Percentiles rank a stretch among this genome's conserved stretches.
Evolutionary conservation across 2,329 filamentous ascomycete genomes (phyloP).

Genomic region (Aspergillus sp.): DNA sequence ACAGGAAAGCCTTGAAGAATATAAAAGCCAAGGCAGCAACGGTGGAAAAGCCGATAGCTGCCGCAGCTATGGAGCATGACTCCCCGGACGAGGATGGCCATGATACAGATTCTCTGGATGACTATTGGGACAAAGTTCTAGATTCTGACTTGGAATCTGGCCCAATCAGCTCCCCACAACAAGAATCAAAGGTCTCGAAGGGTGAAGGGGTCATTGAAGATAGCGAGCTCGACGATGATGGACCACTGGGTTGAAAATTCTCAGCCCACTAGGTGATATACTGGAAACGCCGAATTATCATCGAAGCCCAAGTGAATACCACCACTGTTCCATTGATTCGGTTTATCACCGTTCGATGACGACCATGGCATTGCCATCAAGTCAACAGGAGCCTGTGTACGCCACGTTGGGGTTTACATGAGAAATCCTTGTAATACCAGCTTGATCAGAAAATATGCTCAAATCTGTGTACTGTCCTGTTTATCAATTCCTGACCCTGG

Average conservation of each 20-base stretch:
- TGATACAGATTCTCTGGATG: slow-evolving; percentile 1
- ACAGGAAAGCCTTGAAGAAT: not conserved
- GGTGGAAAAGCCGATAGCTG: not conserved
- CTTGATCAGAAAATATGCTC: too few species aligned
- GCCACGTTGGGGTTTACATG: too few species aligned
- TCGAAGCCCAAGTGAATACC: too few species aligned
- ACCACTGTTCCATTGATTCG: too few species aligned
- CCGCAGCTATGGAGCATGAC: not conserved
- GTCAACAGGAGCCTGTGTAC: too few species aligned
- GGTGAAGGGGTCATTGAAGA: not conserved
- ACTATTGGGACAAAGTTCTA: slow-evolving; percentile 2
- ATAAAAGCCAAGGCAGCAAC: not conserved
- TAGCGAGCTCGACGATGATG: not conserved
- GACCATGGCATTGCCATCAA: too few species aligned
- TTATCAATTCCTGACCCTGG: too few species aligned
- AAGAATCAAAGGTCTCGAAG: not conserved
- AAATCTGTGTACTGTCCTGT: too few species aligned
- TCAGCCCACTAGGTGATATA: not conserved
- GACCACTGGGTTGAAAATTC: not conserved
- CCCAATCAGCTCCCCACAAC: not conserved
- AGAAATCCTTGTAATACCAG: too few species aligned
- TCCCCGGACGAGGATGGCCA: not conserved
- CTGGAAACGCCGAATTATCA: not conserved
- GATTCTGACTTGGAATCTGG: not conserved
- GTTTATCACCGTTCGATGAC: too few species aligned